Percentiles rank a stretch among this genome's conserved stretches.
Conservation (phyloP, 441 rosid species). For the Gossypium lobatum region DNA sequence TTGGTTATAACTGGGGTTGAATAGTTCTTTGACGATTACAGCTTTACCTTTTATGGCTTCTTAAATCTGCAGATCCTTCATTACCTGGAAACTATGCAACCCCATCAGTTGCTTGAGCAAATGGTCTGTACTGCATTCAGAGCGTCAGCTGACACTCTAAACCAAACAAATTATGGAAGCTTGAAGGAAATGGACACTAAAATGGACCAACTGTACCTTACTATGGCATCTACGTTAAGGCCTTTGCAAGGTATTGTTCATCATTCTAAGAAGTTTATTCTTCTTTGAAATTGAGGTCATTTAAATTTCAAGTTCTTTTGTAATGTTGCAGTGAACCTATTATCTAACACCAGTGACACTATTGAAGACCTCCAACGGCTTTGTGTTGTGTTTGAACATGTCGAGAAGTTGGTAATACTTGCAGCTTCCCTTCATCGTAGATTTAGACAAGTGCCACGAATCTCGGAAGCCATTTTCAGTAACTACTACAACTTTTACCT, state of each 20-base stretch:
- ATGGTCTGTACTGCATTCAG: slow-evolving; percentile 94
- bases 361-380: slow-evolving; percentile 66
- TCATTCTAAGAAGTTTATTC: slow-evolving; percentile 9
- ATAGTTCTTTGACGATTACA: slow-evolving; percentile 5
- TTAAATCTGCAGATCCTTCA: slow-evolving; percentile 61
- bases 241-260: slow-evolving; percentile 50
- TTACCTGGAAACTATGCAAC: slow-evolving; percentile 86
- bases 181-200: slow-evolving; percentile 66
- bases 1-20: not conserved
- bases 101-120: slow-evolving; percentile 92
- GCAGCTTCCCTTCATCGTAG: slow-evolving; percentile 94
- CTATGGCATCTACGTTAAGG: slow-evolving; percentile 53
- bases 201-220: slow-evolving; percentile 70
- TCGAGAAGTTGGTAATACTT: slow-evolving; percentile 69
- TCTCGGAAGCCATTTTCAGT: slow-evolving; percentile 62
- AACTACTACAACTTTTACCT: slow-evolving; percentile 57
- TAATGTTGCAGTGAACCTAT: slow-evolving; percentile 44
- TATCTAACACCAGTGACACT: slow-evolving; percentile 42
- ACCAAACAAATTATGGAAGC: slow-evolving; percentile 64
- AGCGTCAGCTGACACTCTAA: slow-evolving; percentile 91
- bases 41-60: slow-evolving; percentile 17
- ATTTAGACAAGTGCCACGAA: slow-evolving; percentile 61
- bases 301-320: not conserved
- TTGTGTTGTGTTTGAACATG: slow-evolving; percentile 62
- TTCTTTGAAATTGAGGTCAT: not conserved